Conservation (phyloP, 2,329 filamentous ascomycete species). For the Trichoderma oligosporum region DNA sequence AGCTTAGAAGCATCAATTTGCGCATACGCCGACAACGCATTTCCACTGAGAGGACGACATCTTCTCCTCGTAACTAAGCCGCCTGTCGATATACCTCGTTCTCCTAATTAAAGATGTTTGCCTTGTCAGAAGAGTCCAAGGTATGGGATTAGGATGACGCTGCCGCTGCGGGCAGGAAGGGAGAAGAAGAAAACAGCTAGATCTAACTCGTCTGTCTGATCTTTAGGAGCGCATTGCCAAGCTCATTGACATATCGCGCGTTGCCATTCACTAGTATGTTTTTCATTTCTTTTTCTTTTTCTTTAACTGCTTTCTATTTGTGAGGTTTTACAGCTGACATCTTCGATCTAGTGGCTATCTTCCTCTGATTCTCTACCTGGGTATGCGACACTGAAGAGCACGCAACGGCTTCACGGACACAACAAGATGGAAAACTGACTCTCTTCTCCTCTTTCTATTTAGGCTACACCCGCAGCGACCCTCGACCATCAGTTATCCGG, state of each 20-base stretch:
- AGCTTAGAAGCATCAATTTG: slow-evolving; percentile 14
- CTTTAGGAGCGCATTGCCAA: slow-evolving; percentile 91
- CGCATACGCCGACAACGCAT: background rate
- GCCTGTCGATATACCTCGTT: background rate
- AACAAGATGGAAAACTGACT: slow-evolving; percentile 26
- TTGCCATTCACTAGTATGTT: slow-evolving; percentile 91
- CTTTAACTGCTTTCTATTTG: background rate
- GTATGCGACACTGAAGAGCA: slow-evolving; percentile 46
- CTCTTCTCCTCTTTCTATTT: slow-evolving; percentile 17
- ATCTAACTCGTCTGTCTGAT: slow-evolving; percentile 6
- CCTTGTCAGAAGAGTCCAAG: slow-evolving; percentile 95
- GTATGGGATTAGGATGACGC: slow-evolving; percentile 49
- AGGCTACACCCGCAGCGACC: slow-evolving; percentile 94
- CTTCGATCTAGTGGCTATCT: slow-evolving; percentile 72
- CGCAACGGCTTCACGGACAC: background rate
- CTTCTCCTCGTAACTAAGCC: background rate
- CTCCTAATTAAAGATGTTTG: slow-evolving; percentile 45
- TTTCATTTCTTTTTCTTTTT: slow-evolving; percentile 2
- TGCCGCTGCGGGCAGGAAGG: background rate
- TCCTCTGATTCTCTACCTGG: slow-evolving; percentile 93
- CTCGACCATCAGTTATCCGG: slow-evolving; percentile 69
- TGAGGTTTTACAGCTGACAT: slow-evolving; percentile 33
- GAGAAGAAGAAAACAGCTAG: background rate
- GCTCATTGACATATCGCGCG: slow-evolving; percentile 89
- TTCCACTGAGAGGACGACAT: background rate